A percentile compares a stretch with the other conserved stretches of the same genome.
Conservation (phyloP, 2,329 filamentous ascomycete genomes). For the Xylariaceae sp. region DNA sequence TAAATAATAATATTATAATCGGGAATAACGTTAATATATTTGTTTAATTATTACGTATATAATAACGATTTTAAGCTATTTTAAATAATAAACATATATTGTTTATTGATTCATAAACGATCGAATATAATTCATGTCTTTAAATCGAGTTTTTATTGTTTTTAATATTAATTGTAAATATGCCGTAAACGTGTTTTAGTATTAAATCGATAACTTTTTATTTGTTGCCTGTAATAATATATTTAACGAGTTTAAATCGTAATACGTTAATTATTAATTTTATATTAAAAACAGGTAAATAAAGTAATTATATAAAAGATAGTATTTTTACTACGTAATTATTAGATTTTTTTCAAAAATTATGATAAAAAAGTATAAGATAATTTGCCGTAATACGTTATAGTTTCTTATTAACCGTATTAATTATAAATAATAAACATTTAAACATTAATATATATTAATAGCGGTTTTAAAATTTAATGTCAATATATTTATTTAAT, state of each 20-base stretch:
- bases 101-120: background rate
- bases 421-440: background rate
- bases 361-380: too few relatives aligned
- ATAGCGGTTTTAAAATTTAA: background rate
- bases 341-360: background rate
- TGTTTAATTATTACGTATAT: background rate
- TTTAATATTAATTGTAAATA: background rate
- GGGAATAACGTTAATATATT: background rate
- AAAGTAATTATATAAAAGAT: background rate
- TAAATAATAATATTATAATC: background rate
- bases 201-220: background rate
- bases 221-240: background rate
- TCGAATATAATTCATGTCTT: background rate
- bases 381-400: background rate
- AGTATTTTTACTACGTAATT: background rate
- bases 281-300: background rate
- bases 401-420: background rate
- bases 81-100: background rate
- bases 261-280: background rate
- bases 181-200: background rate
- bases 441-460: background rate
- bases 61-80: background rate
- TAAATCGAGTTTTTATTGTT: background rate
- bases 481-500: background rate
- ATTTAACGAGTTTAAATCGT: background rate